These are phyloP conservation scores for Allomyces macrogynus DNA, from an alignment of 192 early-diverging fungal genomes.

Conservation along the genomic window DNA sequence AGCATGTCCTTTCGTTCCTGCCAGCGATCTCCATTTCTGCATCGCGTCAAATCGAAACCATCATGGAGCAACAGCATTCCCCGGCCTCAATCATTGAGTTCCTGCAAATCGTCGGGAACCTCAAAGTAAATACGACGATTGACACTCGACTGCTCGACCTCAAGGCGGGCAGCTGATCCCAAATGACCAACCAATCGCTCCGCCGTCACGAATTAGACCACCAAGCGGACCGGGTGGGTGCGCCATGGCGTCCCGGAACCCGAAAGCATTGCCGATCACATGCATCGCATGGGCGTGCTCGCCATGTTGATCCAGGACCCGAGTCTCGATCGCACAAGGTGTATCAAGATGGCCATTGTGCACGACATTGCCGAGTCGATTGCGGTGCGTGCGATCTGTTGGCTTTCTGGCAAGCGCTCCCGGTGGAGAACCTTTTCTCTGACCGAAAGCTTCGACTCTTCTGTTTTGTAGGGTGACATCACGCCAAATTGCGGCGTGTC, in stretches of 20 bases:
- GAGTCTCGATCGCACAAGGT: slow-evolving; percentile 34
- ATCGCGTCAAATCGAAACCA: too few species aligned
- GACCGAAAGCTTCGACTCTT: background rate
- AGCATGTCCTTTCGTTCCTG: background rate
- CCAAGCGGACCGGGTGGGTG: slow-evolving; percentile 86
- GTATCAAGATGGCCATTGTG: slow-evolving; percentile 79
- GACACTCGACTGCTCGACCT: background rate
- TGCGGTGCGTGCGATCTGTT: slow-evolving; percentile 24
- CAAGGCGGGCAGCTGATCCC: too few species aligned
- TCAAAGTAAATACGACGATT: slow-evolving; percentile 33
- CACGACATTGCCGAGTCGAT: slow-evolving; percentile 79
- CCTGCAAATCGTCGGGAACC: slow-evolving; percentile 54
- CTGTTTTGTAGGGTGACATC: slow-evolving; percentile 52
- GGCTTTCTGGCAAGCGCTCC: background rate
- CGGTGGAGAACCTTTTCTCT: background rate
- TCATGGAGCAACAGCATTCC: background rate
- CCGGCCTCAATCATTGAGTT: slow-evolving; percentile 29
- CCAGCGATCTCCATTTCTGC: background rate
- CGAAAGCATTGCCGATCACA: slow-evolving; percentile 86
- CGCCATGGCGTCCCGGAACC: slow-evolving; percentile 40
- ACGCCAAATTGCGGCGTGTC: slow-evolving; percentile 60
- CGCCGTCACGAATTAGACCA: slow-evolving; percentile 25
- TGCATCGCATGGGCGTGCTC: slow-evolving; percentile 86
- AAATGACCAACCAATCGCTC: background rate
- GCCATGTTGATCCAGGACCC: slow-evolving; percentile 62